phyloP scores from a whole-genome alignment of 768 basidiomycete genomes.

The Auriscalpium vulgare region DNA sequence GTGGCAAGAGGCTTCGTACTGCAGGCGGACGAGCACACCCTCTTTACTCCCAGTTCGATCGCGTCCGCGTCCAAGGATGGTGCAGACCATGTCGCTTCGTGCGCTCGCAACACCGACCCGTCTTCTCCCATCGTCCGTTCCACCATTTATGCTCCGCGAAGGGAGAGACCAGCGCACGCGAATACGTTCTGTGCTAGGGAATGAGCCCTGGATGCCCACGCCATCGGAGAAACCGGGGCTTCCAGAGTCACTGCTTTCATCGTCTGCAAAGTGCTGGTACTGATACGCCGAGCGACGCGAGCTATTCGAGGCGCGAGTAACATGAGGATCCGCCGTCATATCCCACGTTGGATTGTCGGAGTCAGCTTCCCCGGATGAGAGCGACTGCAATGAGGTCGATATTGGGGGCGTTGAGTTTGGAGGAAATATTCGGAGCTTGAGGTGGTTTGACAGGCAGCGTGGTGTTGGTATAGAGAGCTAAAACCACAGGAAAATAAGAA shows the following conservation, averaged over 20 bases:
- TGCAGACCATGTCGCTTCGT: constrained; percentile 58
- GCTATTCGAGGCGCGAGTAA: constrained; percentile 42
- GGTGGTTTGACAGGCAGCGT: constrained; percentile 68
- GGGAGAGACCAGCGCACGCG: constrained; percentile 64
- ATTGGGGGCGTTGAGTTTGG: constrained; percentile 39
- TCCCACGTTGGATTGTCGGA: constrained; percentile 60
- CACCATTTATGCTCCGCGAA: constrained; percentile 37
- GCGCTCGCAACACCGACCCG: constrained; percentile 64
- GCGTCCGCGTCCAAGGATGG: constrained; percentile 42
- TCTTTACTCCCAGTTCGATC: constrained; percentile 27
- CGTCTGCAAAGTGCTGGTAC: constrained; percentile 69
- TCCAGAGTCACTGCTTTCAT: constrained; percentile 73
- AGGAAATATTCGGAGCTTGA: constrained; percentile 68
- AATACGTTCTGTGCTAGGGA: constrained; percentile 68
- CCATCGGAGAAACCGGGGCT: constrained; percentile 48
- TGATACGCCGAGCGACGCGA: constrained; percentile 45
- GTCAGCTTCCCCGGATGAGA: constrained; percentile 64
- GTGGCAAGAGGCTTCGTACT: constrained; percentile 67
- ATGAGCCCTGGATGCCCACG: constrained; percentile 67
- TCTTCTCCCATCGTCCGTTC: constrained; percentile 45
- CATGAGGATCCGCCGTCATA: constrained; percentile 67
- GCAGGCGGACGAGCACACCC: constrained; percentile 56
- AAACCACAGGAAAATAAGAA: not conserved
- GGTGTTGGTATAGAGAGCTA: constrained; percentile 75
- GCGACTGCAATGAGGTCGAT: constrained; percentile 58